Evolutionary conservation across 1,139 yeast species (phyloP).

Genomic region (Geotrichum carabidarum): DNA sequence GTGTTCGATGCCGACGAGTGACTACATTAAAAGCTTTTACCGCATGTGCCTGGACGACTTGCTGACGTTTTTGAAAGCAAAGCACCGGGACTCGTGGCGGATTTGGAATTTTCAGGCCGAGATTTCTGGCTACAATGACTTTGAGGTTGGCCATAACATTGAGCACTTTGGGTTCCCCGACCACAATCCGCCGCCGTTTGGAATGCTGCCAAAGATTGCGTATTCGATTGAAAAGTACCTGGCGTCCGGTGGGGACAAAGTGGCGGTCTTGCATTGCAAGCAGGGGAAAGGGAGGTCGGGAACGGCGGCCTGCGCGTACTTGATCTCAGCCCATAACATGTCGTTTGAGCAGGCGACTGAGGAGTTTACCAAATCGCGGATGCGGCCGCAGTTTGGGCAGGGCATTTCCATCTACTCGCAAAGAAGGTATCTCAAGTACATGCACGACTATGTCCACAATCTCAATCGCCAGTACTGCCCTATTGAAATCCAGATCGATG

Average conservation of each 20-base stretch:
- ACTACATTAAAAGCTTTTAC: constrained; percentile 45
- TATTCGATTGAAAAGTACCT: constrained; percentile 47
- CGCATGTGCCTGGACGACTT: constrained; percentile 54
- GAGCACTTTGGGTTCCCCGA: constrained; percentile 61
- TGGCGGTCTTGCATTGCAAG: constrained; percentile 78
- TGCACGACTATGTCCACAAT: constrained; percentile 39
- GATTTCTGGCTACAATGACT: constrained; percentile 45
- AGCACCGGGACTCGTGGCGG: constrained; percentile 58
- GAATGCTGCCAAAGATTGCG: constrained; percentile 44
- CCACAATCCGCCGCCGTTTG: constrained; percentile 70
- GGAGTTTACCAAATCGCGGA: constrained; percentile 53
- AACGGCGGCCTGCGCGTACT: constrained; percentile 62
- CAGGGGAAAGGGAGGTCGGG: constrained; percentile 94
- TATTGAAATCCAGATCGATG: constrained; percentile 28
- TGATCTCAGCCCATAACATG: constrained; percentile 47
- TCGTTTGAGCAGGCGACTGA: constrained; percentile 46
- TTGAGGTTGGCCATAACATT: constrained; percentile 36
- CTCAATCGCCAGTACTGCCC: constrained; percentile 23
- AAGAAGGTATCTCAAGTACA: constrained; percentile 58
- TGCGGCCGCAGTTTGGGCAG: constrained; percentile 51
- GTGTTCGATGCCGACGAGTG: constrained; percentile 65
- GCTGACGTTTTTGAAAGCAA: constrained; percentile 44
- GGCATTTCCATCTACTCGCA: constrained; percentile 78
- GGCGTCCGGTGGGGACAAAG: constrained; percentile 36
- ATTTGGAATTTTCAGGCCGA: constrained; percentile 71